Base-by-base conservation (phyloP, 2,329 filamentous ascomycete species). In the Xylariaceae sp. region DNA sequence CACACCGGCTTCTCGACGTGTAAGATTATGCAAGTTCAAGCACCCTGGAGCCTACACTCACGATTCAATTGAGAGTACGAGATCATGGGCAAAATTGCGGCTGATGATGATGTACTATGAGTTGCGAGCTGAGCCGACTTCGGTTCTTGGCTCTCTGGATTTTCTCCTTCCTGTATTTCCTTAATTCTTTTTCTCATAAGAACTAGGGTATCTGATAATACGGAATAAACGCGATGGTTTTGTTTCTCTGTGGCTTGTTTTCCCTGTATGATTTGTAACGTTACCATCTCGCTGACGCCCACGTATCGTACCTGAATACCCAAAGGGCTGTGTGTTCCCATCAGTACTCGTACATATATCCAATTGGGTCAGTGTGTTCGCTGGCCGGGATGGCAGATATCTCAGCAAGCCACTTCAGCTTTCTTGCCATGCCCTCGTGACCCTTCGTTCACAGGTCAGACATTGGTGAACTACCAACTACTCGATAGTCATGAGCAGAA, bases 171-270 rank as follows among this genome's bases (percentile, higher is more conserved):
- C 55, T 23, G 35, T 60, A 44, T 17, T 53, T 53, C 34, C 56
- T 39, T 13, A 47, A 2, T 23, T 51, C 17, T 53, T 2, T 30
- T 30, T 55, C 23, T 56, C 4, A 15, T 39, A 23, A 51, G 34
- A 53, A 15, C 11, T 54, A 54, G 45, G 44, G 48, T 41, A 41
- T 41, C 37, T 52, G 59, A 51, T 5, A 56, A 58, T 58, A 37
- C 23, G 23, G 23, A 30, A 30, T 30, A 30, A 15, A 56, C 34
- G 18, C 11, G 4, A 8, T 13, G 9, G 34, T 35, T 8, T 35
- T 51, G 4, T 35, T 51, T 51, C 18, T n/a, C 17, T 45, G 10
- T 45, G 5, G 5, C 13, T 45, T 30, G 23, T 5, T 4, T 30
- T 30, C 5, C 23, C 23, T 30, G 23, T 30, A 30, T 5, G 23